Percentiles rank a stretch among this genome's conserved stretches.
Evolutionary conservation across 352 stramenopile species (phyloP).

Genomic region (Globisporangium ultimum): DNA sequence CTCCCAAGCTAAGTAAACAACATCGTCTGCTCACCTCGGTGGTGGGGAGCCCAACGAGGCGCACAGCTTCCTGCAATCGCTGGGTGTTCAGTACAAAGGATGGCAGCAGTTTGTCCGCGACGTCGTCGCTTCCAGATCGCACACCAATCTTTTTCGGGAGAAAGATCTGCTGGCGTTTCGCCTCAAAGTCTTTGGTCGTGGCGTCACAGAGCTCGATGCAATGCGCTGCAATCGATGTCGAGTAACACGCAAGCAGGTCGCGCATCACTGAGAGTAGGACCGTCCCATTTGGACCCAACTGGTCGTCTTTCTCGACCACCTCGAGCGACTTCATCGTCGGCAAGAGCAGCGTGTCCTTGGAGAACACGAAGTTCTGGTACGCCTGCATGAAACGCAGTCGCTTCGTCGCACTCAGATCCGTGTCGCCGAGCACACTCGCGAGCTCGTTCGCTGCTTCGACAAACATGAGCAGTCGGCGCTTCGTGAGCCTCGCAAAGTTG

Average conservation of each 20-base stretch:
- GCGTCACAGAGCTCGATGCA: slow-evolving; percentile 40
- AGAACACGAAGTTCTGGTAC: slow-evolving; percentile 66
- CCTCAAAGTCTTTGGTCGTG: slow-evolving; percentile 51
- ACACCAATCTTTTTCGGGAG: slow-evolving; percentile 3
- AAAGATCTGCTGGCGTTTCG: slow-evolving; percentile 46
- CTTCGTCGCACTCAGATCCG: slow-evolving; percentile 17
- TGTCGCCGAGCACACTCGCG: slow-evolving; percentile 25
- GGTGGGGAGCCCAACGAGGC: slow-evolving; percentile 34
- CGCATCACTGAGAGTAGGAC: slow-evolving; percentile 39
- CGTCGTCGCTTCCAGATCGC: too few relatives aligned
- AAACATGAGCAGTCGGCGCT: slow-evolving; percentile 68
- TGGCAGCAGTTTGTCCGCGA: slow-evolving; percentile 9
- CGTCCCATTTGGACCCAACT: slow-evolving; percentile 40
- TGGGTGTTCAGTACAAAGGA: slow-evolving; percentile 27
- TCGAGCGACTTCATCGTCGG: slow-evolving; percentile 58
- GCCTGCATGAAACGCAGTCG: slow-evolving; percentile 57
- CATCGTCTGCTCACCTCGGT: slow-evolving; percentile 19
- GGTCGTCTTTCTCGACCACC: slow-evolving; percentile 37
- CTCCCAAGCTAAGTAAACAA: background rate
- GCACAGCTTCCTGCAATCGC: slow-evolving; percentile 29
- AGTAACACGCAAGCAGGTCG: slow-evolving; percentile 36
- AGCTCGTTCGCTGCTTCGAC: slow-evolving; percentile 59
- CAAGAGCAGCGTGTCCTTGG: slow-evolving; percentile 58
- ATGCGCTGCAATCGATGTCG: slow-evolving; percentile 22
- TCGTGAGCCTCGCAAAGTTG: slow-evolving; percentile 70